phyloP scores from a whole-genome alignment of 768 basidiomycete genomes.

The Lentinula raphanica region DNA sequence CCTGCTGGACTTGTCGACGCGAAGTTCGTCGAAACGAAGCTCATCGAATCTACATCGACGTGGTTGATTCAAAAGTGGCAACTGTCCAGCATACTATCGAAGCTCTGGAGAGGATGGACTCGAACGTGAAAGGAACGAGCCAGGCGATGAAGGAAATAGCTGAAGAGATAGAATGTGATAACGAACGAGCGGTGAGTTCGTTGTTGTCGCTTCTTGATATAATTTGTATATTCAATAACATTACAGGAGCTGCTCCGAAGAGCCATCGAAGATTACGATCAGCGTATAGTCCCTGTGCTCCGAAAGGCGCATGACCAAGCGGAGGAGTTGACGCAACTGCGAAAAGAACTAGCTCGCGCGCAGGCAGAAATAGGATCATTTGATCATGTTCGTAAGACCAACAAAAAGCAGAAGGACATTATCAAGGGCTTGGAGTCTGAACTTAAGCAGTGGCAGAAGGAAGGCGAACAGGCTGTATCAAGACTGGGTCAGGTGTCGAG shows the following conservation, averaged over 20 bases:
- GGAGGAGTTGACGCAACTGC: not conserved
- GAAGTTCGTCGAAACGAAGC: not conserved
- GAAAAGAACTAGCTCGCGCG: not conserved
- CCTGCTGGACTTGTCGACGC: not conserved
- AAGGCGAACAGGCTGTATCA: not conserved
- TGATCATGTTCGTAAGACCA: not conserved
- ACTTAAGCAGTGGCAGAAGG: not conserved
- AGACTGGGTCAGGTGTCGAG: not conserved
- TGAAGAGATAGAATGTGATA: not conserved
- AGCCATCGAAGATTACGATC: not conserved
- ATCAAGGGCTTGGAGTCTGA: not conserved
- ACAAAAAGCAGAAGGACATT: not conserved
- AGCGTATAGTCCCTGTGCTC: not conserved
- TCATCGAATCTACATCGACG: not conserved
- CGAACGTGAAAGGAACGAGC: not conserved
- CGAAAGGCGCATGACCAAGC: not conserved
- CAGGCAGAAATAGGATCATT: not conserved
- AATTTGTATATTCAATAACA: not conserved
- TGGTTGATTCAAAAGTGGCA: conserved; percentile 1
- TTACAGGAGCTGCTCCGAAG: not conserved
- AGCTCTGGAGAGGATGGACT: conserved; percentile 3
- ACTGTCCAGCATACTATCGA: not conserved
- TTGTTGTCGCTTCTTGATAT: not conserved
- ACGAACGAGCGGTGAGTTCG: not conserved
- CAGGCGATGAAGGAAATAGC: not conserved